Conservation (phyloP, 2,329 filamentous ascomycete species). For the Trichoderma guizhouense region DNA sequence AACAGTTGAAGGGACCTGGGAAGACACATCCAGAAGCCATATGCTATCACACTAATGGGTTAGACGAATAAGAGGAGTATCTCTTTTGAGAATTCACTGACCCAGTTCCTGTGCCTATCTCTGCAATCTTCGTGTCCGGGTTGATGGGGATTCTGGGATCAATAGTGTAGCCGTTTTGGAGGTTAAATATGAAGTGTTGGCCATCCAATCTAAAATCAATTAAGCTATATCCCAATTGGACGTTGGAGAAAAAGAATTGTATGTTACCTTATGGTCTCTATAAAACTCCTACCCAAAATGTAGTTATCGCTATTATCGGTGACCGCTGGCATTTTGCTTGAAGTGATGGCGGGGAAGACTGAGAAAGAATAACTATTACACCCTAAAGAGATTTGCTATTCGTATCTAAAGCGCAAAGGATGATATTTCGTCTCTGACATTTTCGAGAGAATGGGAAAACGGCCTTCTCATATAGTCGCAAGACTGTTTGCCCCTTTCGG, state of each 20-base stretch:
- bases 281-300: background rate
- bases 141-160: background rate
- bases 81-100: background rate
- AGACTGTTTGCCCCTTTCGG: background rate
- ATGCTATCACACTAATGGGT: background rate
- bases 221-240: background rate
- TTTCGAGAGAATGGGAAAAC: background rate
- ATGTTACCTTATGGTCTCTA: background rate
- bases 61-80: too few species aligned
- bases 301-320: background rate
- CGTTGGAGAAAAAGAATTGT: too few species aligned
- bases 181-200: constrained; percentile 6
- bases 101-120: constrained; percentile 13
- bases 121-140: constrained; percentile 2
- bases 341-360: background rate
- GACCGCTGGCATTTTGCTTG: background rate
- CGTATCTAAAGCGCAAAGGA: background rate
- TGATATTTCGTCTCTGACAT: background rate
- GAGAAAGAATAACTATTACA: background rate
- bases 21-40: constrained; percentile 10
- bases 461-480: background rate
- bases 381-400: background rate
- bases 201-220: background rate
- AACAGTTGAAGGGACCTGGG: constrained; percentile 8
- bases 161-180: constrained; percentile 10